Evolutionary conservation across 441 rosid species (phyloP), one percentile per base, ranked within the genome.

Genomic region (Mallotus repandus): DNA sequence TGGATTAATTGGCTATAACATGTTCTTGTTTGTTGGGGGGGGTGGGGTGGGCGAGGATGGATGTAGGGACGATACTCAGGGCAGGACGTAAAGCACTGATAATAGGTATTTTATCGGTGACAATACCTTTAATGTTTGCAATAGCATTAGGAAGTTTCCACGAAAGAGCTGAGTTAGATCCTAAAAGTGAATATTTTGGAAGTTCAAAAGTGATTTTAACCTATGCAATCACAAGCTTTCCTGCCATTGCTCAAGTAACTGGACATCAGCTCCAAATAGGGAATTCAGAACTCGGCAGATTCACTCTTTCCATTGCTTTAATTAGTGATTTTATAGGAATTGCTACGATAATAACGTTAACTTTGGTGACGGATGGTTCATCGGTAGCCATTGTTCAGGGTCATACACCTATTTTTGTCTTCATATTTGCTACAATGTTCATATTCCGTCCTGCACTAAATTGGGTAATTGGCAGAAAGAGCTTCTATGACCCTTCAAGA

Each of bases 281-380:
- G 10, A 89, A 92, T 68, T 85, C 97, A 0, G 94, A 90, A 69
- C 84, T 94, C 0, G 97, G 94, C 0, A 74, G 91, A 43, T 68
- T 89, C 0, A 89, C 81, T 0, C 79, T 89, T 8, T 80, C 91
- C 0, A 79, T 81, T 8, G 85, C 82, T 0, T 41, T 81, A 56
- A 69, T 79, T 15, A 63, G 79, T 0, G 89, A 88, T 14, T 4
- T 81, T 32, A 59, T 57, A 15, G 35, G 74, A 11, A 19, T 32
- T 15, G n/a, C 10, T 12, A 7, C 50, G 16, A 1, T 14, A 14
- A 6, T 41, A 7, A 2, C 38, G 7, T 0, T 66, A 14, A 2
- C 16, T 1, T 25, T 16, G 13, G 13, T 66, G 2, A 9, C 0
- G 0, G 2, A 15, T 5, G 9, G 18, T 4, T 1, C 32, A 12